Evolutionary conservation across 768 basidiomycete genomes (phyloP).

Genomic region (Suillus spraguei): DNA sequence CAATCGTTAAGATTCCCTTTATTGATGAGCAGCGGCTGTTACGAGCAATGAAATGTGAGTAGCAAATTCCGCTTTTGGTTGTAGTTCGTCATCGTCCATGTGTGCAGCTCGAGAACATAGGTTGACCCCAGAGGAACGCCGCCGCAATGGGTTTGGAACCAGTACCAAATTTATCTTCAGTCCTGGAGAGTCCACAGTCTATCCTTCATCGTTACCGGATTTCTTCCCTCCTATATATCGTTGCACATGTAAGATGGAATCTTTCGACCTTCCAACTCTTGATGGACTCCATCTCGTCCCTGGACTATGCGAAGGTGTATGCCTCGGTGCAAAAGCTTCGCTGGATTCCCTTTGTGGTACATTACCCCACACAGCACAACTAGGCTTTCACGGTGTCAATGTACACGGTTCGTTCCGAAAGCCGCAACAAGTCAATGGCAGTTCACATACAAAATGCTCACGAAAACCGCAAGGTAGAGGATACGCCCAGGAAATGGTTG

Average conservation of each 20-base stretch:
- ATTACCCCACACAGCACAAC: no score
- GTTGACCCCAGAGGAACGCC: constrained; percentile 72
- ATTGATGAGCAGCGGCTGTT: constrained; percentile 83
- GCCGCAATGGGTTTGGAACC: constrained; percentile 77
- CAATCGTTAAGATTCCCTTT: constrained; percentile 98
- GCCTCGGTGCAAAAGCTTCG: no score
- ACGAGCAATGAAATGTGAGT: constrained; percentile 79
- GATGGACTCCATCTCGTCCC: no score
- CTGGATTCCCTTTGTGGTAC: constrained; percentile 97
- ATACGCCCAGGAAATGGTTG: no score
- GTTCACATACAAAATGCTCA: constrained; percentile 79
- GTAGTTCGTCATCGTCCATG: constrained; percentile 1
- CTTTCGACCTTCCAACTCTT: no score
- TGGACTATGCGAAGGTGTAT: no score
- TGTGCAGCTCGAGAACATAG: constrained; percentile 72
- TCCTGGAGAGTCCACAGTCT: no score
- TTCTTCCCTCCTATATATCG: no score
- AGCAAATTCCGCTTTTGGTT: background rate
- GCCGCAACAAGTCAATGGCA: constrained; percentile 92
- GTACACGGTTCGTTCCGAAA: constrained; percentile 91
- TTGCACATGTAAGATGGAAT: no score
- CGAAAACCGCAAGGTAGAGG: no score
- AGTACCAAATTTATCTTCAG: no score
- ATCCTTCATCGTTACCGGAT: no score
- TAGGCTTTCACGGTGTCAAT: constrained; percentile 88